A percentile compares a stretch with the other conserved stretches of the same genome.
Evolutionary conservation across 2,329 filamentous ascomycete species (phyloP).

Genomic region (Ophiosphaerella herpotricha): DNA sequence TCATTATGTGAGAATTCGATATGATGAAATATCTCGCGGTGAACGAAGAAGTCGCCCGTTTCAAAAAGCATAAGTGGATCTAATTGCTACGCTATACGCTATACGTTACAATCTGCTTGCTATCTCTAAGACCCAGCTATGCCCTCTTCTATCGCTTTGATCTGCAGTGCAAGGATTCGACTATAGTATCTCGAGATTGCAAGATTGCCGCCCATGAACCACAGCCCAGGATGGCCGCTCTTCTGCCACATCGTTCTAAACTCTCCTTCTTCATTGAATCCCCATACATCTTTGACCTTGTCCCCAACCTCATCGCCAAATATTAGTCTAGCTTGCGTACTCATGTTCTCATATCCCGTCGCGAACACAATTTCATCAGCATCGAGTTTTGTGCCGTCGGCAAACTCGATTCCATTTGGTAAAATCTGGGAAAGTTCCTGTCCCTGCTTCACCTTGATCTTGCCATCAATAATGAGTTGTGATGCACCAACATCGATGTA

Average conservation of each 20-base stretch:
- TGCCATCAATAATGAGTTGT: constrained; percentile 48
- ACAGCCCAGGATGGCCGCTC: constrained; percentile 46
- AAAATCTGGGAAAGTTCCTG: constrained; percentile 45
- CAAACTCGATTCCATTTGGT: constrained; percentile 49
- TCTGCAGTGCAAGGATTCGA: constrained; percentile 53
- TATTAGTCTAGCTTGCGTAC: constrained; percentile 44
- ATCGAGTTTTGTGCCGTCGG: constrained; percentile 49
- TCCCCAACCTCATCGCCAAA: constrained; percentile 50
- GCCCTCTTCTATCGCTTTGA: constrained; percentile 48
- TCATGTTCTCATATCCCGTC: constrained; percentile 55
- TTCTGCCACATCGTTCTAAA: constrained; percentile 49
- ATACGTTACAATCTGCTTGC: neutral
- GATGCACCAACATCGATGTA: constrained; percentile 55
- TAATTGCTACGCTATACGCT: neutral
- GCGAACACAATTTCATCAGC: constrained; percentile 55
- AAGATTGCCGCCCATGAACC: constrained; percentile 53
- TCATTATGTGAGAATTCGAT: no score
- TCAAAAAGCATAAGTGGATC: neutral
- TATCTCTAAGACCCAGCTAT: neutral
- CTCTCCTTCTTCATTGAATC: constrained; percentile 54
- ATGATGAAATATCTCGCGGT: neutral
- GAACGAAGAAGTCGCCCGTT: neutral
- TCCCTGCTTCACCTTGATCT: constrained; percentile 53
- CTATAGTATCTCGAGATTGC: constrained; percentile 55
- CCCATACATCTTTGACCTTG: constrained; percentile 51